phyloP scores from a whole-genome alignment of 257 asterid genomes.

The Anisodus tanguticus region DNA sequence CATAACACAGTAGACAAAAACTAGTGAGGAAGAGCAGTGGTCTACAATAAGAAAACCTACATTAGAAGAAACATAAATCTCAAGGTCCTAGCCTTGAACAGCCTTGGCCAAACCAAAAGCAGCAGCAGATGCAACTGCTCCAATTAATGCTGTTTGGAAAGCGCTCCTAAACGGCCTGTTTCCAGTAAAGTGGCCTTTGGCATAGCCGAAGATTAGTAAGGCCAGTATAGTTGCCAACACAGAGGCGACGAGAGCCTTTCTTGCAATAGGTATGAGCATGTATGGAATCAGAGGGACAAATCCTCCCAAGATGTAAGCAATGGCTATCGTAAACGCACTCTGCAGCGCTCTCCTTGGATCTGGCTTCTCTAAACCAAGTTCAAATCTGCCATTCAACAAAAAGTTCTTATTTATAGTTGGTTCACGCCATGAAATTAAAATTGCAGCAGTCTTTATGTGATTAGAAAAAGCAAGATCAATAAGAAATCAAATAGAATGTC shows the following conservation, averaged over 20 bases:
- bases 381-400: slow-evolving; percentile 61
- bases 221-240: slow-evolving; percentile 68
- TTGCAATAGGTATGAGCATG: slow-evolving; percentile 63
- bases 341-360: slow-evolving; percentile 86
- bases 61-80: background rate
- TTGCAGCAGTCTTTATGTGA: background rate
- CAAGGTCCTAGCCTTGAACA: slow-evolving; percentile 55
- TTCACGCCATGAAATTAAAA: background rate
- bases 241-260: slow-evolving; percentile 73
- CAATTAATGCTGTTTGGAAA: slow-evolving; percentile 78
- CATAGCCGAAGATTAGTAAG: slow-evolving; percentile 73
- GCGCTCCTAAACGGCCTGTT: slow-evolving; percentile 70
- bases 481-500: background rate
- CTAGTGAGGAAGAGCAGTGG: background rate
- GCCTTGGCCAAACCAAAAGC: slow-evolving; percentile 91
- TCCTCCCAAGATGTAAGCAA: slow-evolving; percentile 83
- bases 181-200: slow-evolving; percentile 86
- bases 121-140: slow-evolving; percentile 97
- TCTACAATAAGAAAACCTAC: background rate
- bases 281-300: slow-evolving; percentile 83
- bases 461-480: background rate
- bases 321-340: slow-evolving; percentile 83
- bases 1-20: background rate
- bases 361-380: slow-evolving; percentile 95
- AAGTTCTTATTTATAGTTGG: background rate